Base-by-base conservation (phyloP, 2,329 filamentous ascomycete species). In the Pseudogymnoascus sp. region DNA sequence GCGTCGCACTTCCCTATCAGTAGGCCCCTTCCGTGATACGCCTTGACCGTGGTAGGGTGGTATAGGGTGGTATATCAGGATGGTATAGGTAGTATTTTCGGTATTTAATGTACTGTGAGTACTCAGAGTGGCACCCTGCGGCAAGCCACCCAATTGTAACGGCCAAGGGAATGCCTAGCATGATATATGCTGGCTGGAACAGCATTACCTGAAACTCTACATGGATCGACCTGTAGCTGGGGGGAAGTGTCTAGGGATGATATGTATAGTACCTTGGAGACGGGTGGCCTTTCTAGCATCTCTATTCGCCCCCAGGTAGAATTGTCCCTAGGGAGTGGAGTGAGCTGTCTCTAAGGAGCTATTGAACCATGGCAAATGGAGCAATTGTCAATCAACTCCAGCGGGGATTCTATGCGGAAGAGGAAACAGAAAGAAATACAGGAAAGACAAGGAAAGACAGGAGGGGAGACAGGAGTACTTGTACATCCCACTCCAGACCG, bases 211-310 rank as follows among this genome's bases (percentile, higher is more conserved):
- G 60, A 61, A 61, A 61, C 60, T 41, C 60, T 43, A 36, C 60
- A 61, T 61, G 60, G 60, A 61, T 61, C 36, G 60, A 41, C 68
- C 70, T 60, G 71, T 72, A 13, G 70, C 69, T 8, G 71, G 64
- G 62, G 69, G 1, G 69, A 1, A 5, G 21, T 13, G 41, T 51
- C 69, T 69, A 8, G 63, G 60, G 61, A 73, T 71, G 14, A 62
- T 65, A 45, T 71, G 71, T 65, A 67, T 65, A 6, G 68, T 67
- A 11, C 71, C 68, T 25, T 66, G 65, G 21, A 72, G 70, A 25
- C 65, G 63, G 65, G 66, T 65, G 48, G 34, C 36, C 7, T 23
- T 57, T 25, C 34, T 39, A 19, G 23, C 36, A 25, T 39, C 36
- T 61, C 39, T 41, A 41, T 61, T 41, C 36, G 34, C 60, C 16